Evolutionary conservation across 2,329 filamentous ascomycete species (phyloP).

Genomic region (Fusarium tjaetaba): DNA sequence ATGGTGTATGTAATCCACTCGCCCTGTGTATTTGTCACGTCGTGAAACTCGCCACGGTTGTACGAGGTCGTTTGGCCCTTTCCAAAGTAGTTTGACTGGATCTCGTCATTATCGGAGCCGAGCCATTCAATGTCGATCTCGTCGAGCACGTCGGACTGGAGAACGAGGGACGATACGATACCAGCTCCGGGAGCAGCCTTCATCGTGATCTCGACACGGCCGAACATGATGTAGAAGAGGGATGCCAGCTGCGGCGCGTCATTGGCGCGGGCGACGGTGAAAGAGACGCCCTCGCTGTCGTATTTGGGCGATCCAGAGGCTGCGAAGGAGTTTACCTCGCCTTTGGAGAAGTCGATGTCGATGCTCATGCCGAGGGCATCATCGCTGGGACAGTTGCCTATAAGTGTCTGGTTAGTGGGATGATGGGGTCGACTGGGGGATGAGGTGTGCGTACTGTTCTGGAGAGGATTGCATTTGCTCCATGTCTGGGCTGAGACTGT

Average conservation of each 20-base stretch:
- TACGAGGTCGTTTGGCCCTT: constrained; percentile 88
- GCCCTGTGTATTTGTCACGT: constrained; percentile 73
- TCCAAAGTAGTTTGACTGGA: constrained; percentile 98
- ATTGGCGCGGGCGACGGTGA: constrained; percentile 80
- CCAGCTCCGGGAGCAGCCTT: constrained; percentile 88
- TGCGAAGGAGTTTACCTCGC: constrained; percentile 81
- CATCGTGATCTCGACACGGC: constrained; percentile 84
- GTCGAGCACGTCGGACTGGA: constrained; percentile 91
- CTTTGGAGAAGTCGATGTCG: constrained; percentile 83
- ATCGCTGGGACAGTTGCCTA: constrained; percentile 75
- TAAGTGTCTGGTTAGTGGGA: not conserved
- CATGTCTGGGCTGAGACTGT: constrained; percentile 52
- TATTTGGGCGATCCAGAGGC: constrained; percentile 77
- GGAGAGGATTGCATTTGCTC: constrained; percentile 53
- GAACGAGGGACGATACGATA: constrained; percentile 91
- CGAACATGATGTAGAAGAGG: constrained; percentile 99
- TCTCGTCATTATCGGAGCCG: constrained; percentile 76
- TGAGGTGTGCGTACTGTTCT: constrained; percentile 45
- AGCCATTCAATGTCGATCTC: constrained; percentile 99
- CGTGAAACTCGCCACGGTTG: constrained; percentile 86
- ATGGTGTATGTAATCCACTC: constrained; percentile 87
- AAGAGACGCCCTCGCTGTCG: constrained; percentile 77
- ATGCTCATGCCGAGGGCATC: constrained; percentile 86
- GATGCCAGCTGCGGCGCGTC: constrained; percentile 88
- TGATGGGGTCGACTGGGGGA: not conserved